Evolutionary conservation across 805 yeast genomes (phyloP), one percentile per base, ranked within the genome.

Genomic region (Saccharomycopsis malanga): DNA sequence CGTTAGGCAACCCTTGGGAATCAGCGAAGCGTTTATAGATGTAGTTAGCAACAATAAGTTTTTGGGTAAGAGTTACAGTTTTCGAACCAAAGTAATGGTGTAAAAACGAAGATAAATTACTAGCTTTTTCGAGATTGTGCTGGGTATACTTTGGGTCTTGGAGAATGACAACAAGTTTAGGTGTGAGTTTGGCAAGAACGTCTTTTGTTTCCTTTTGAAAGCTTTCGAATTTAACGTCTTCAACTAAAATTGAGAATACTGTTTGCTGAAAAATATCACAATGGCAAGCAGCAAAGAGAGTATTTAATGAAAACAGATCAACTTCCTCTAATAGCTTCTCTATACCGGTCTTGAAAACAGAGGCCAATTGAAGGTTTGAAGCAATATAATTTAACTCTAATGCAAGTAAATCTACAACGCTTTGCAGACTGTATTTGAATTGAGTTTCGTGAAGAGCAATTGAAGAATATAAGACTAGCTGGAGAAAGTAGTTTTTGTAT

Each of bases 401-500:
- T 20, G 55, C 39, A 22, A 62, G 45, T 43, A 61, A 53, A 18
- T 54, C 37, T 20, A 39, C 4, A 20, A 45, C 20, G 17, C 39
- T 21, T 6, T 25, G n/a, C 17, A 15, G 27, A 21, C 25, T 21
- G 4, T 10, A 7, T 6, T 5, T 7, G 5, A 30, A 20, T 29
- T 41, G 14, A 24, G 24, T 20, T 15, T 40, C 36, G 10, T 21
- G 30, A 15, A 45, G 23, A 32, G 25, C 32, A 21, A 39, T 40
- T 21, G 27, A 9, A 25, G 24, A 34, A 23, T 54, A 43, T 49
- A 49, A 15, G 48, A 50, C 30, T 66, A 59, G 57, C 49, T 57
- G 59, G 58, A 63, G 40, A 57, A 60, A n/a, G 64, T 49, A 36
- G 66, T 54, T 48, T 61, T 58, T 50, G 59, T 62, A 32, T 66